Base-by-base conservation (phyloP, 2,329 filamentous ascomycete genomes). In the Endocalyx cinctus region DNA sequence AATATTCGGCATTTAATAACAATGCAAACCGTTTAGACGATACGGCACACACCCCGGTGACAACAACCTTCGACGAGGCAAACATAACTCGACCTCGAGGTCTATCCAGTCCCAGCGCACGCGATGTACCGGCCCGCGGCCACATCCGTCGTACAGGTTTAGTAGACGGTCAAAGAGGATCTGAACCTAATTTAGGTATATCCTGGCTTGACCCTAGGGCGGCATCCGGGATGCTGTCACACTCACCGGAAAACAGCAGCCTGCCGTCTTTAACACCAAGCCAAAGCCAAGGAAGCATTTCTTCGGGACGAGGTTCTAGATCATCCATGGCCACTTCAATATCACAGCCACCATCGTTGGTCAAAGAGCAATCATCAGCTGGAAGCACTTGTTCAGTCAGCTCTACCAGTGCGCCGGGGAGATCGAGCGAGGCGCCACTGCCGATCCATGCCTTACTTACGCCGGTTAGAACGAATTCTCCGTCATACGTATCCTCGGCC, bases 401-500 rank as follows among this genome's bases (percentile, higher is more conserved):
- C 11, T 66, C 67, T 2, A 59, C 57, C 15, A 49, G 53, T 16
- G 52, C 54, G n/a, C 59, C 65, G 3, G 60, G 71, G 26, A 67
- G 66, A 5, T 63, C 67, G 1, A 64, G 67, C 29, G 73, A 77
- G 23, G 66, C 69, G 0, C 60, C 69, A 1, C 45, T 77, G 10
- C 71, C 74, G 2, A 77, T 77, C 16, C 72, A 77, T 42, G 66
- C 72, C 0, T 57, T 78, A 1, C 53, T 77, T 23, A 23, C 20
- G 20, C 20, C 20, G 20, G 20, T 8, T 8, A n/a, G 8, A 23
- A 8, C 8, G 20, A 8, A 23, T 8, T n/a, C 20, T 8, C 20
- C 20, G 23, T 31, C 37, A 26, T 33, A 32, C 17, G 29, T 42
- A 45, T 12, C 7, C 42, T 25, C 47, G 47, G 6, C 36, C 44